Base-by-base conservation (phyloP, 331 rosid species). In the Pyracantha coccinea region DNA sequence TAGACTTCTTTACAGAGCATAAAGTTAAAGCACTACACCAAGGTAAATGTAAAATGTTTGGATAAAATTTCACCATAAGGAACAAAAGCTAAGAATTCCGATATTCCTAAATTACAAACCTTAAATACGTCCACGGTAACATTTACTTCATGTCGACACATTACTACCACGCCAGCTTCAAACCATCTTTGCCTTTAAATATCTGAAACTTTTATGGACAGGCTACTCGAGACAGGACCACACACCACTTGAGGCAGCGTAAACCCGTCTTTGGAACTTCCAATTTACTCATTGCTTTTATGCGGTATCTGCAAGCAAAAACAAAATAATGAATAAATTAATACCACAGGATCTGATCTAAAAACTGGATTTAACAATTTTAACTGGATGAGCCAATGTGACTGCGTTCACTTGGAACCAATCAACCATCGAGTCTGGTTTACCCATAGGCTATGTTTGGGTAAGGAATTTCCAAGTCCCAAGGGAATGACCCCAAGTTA, bases 81-180 rank as follows among this genome's bases (percentile, higher is more conserved):
- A 12, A 60, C 25, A 38, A 38, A 0, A 21, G 59, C 27, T 8
- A 54, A 53, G 4, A 31, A 41, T 25, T 35, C 24, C 29, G 45
- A 19, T 64, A 44, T 65, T 55, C 45, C 57, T 63, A 53, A 21
- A 24, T 31, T 10, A 29, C 50, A 23, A 53, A 27, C 72, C 77
- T 61, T 9, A 8, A 27, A 23, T 19, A 66, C 13, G 35, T 53
- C 63, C 66, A 21, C 21, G 10, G 66, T 78, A 78, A 24, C 55
- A 52, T 57, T 75, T 72, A 55, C 68, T 64, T 78, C 77, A 78
- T 72, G 82, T 78, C 82, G 78, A 78, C 82, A 19, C 82, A 78
- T 78, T 78, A 65, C 71, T 61, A 69, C 45, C 74, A 72, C 4
- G 38, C 72, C 7, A 70, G 69, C 75, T 31, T 52, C 52, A 23